Base-by-base conservation (phyloP, 1,284 basidiomycete species). In the Filobasidium uniguttulatum region DNA sequence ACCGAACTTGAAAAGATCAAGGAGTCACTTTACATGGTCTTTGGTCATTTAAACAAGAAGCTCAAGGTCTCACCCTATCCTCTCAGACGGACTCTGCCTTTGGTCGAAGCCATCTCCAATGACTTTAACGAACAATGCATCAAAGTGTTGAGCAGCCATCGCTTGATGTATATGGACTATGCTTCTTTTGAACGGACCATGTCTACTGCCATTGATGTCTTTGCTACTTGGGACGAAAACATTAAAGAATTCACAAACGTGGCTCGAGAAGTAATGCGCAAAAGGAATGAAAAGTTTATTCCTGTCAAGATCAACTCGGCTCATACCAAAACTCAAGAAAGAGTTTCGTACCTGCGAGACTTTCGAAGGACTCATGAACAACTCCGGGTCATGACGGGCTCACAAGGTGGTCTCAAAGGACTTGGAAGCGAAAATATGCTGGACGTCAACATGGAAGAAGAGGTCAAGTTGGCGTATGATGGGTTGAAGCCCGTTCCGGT, bases 161-260 rank as follows among this genome's bases (percentile, higher is more conserved):
- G 91, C 8, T 75, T 97, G 3, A 83, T 91, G 51, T 96, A 94
- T 67, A 85, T 86, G 43, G 89, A 91, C 1, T 97, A 96, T 67
- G 80, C 85, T 50, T 85, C 86, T 0, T 98, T 98, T 63, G 89
- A 94, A 58, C 78, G 86, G 8, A 75, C 88, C 9, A 78, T 96
- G 50, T 72, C 74, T 1, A 79, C 83, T 52, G 82, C 85, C 0
- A 80, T 79, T 57, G 77, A 77, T 33, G 90, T 96, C 49, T 97
- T 97, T 73, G 77, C 80, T 7, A 85, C 83, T 1, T 99, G 93
- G 93, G 93, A 97, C 67, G 93, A 96, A 62, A 77, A 83, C 48
- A 85, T 96, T 72, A 97, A 97, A 70, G 93, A 96, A 64, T 98
- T 98, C 63, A 96, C 90, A 19, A 93, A 91, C 62, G 87, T 96